Evolutionary conservation across 2,329 filamentous ascomycete species (phyloP), one percentile per base, ranked within the genome.

Genomic region (Nigrospora oryzae): DNA sequence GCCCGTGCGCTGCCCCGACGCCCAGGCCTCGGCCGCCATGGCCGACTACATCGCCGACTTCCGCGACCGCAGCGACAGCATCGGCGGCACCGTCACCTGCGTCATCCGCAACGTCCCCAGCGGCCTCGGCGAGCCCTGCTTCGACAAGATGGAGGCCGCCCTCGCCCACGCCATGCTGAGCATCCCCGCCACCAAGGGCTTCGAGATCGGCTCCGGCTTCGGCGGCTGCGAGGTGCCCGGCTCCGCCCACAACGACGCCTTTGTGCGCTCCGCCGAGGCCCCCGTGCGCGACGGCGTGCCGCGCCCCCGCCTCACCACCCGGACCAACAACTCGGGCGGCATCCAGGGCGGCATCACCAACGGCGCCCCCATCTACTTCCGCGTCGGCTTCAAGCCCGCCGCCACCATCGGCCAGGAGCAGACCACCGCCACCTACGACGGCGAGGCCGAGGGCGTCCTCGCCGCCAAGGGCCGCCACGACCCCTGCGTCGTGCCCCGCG

Each of bases 281-380:
- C 62, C 74, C n/a, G 59, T 63, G 19, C 61, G 59, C 39, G 65
- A 67, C 17, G 72, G 71, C 30, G 63, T 74, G 14, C 65, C 69
- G 30, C 68, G 71, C 47, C 79, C 85, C 15, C 76, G 73, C 50
- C 76, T 96, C 43, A 84, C 82, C 10, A 96, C 91, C 45, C 86
- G 85, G 71, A 96, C 91, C 23, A 97, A 97, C 73, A 89, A 95
- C 73, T 91, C 85, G 2, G 91, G 91, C 12, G 93, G 91, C 51
- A 88, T 97, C 55, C 91, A 97, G 70, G 93, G 91, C 37, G 91
- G 91, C 43, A 97, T 97, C 66, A 84, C 86, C 42, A 97, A 97
- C 65, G 93, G 91, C 46, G 87, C 88, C 34, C 84, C 83, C 47
- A 89, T 97, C 69, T 97, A 93, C 75, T 97, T 97, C 79, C 82